A percentile compares a stretch with the other conserved stretches of the same genome.
These are phyloP conservation scores for Wallacemonas sp. DNA, from an alignment of 208 protist genomes.

Conservation along the genomic window DNA sequence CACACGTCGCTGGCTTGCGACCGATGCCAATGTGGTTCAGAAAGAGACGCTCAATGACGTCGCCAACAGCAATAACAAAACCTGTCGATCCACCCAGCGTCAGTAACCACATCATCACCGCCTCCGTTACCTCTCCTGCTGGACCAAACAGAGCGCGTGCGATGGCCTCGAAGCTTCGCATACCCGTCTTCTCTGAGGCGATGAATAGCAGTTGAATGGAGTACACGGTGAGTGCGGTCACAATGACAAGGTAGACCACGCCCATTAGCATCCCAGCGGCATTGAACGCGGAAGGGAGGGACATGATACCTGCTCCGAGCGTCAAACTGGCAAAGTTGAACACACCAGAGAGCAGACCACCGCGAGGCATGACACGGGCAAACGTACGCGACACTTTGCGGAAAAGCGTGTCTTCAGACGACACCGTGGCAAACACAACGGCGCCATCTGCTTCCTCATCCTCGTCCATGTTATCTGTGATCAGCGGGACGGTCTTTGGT, in stretches of 20 bases:
- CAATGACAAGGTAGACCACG: constrained; percentile 58
- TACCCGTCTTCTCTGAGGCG: constrained; percentile 51
- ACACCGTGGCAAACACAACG: no score
- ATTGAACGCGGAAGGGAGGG: constrained; percentile 48
- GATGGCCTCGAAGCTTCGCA: constrained; percentile 62
- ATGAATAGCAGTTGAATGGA: constrained; percentile 52
- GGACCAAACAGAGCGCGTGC: constrained; percentile 44
- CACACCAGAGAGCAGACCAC: constrained; percentile 47
- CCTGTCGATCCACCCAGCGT: constrained; percentile 56
- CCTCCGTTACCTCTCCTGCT: constrained; percentile 48
- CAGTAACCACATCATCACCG: constrained; percentile 47
- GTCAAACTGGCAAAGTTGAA: constrained; percentile 65
- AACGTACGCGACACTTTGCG: neutral
- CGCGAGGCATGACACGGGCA: constrained; percentile 22
- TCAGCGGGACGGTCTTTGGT: neutral
- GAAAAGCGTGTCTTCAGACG: neutral
- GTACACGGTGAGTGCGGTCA: constrained; percentile 52
- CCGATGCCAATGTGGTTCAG: constrained; percentile 5
- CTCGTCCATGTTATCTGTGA: neutral
- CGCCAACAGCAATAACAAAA: constrained; percentile 52
- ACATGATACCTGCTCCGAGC: constrained; percentile 65
- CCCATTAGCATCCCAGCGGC: constrained; percentile 57
- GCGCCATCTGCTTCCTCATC: no score
- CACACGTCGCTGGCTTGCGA: constrained; percentile 17
- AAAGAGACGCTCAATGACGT: constrained; percentile 37